Conservation (phyloP, 805 yeast species). For the Myxozyma nipponensis region DNA sequence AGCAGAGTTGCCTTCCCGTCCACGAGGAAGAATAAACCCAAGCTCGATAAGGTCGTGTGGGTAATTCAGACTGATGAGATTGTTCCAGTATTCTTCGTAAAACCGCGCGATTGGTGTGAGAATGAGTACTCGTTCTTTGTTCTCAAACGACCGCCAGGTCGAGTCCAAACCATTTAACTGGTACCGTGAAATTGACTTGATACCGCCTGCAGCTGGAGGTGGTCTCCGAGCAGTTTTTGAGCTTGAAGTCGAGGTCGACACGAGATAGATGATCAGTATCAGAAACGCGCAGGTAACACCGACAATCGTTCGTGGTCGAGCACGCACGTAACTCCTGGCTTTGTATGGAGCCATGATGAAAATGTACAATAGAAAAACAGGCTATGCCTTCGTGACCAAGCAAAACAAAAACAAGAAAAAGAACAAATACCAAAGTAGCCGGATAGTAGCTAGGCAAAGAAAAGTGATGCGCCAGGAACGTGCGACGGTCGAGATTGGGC, state of each 20-base stretch:
- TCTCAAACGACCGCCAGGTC: conserved; percentile 64
- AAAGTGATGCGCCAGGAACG: too few species aligned
- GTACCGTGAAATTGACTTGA: conserved; percentile 47
- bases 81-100: conserved; percentile 83
- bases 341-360: conserved; percentile 9
- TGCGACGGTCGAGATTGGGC: too few species aligned
- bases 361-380: too few species aligned
- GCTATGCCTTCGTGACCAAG: too few species aligned
- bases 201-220: conserved; percentile 21
- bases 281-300: conserved; percentile 6
- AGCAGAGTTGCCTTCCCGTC: conserved; percentile 75
- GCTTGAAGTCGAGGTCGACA: conserved; percentile 2
- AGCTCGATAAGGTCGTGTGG: conserved; percentile 82
- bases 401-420: neutral
- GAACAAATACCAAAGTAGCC: too few species aligned
- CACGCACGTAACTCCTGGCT: conserved; percentile 2
- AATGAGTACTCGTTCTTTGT: conserved; percentile 78
- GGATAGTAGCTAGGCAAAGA: too few species aligned
- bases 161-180: conserved; percentile 77
- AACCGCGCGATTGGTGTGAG: conserved; percentile 89
- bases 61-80: conserved; percentile 66
- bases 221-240: conserved; percentile 8
- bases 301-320: conserved; percentile 8
- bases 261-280: conserved; percentile 11
- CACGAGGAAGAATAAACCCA: conserved; percentile 88